Conservation (phyloP, 2,329 filamentous ascomycete species). For the Diplodia intermedia region DNA sequence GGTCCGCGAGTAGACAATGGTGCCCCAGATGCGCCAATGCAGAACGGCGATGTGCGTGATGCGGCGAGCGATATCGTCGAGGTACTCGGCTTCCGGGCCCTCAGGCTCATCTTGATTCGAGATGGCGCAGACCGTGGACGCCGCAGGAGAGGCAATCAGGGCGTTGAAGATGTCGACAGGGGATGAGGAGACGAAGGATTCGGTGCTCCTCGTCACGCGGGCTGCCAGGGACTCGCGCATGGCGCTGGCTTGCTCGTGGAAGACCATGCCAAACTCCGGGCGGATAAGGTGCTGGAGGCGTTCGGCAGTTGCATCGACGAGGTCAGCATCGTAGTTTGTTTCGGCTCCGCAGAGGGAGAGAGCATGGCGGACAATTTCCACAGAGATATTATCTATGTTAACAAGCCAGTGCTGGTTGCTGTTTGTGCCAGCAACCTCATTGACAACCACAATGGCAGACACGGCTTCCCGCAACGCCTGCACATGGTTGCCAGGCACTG, state of each 20-base stretch:
- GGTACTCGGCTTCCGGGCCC: conserved; percentile 39
- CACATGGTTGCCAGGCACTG: conserved; percentile 36
- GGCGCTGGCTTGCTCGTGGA: conserved; percentile 44
- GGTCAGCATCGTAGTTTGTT: conserved; percentile 43
- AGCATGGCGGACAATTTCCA: conserved; percentile 55
- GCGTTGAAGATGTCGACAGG: conserved; percentile 55
- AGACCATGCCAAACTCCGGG: conserved; percentile 37
- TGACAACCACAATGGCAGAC: conserved; percentile 48
- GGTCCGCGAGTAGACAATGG: conserved; percentile 68
- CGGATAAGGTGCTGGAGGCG: conserved; percentile 46
- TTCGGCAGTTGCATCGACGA: conserved; percentile 45
- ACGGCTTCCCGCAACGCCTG: conserved; percentile 45
- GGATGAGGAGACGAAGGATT: conserved; percentile 46
- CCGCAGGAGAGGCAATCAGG: conserved; percentile 42
- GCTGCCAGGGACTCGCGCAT: conserved; percentile 40
- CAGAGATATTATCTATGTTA: conserved; percentile 53
- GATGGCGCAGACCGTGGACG: neutral
- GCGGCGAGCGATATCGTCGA: conserved; percentile 75
- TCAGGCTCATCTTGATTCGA: conserved; percentile 1
- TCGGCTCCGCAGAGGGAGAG: conserved; percentile 44
- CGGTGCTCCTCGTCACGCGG: conserved; percentile 40
- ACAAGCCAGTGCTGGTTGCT: conserved; percentile 48
- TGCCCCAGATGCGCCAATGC: conserved; percentile 89
- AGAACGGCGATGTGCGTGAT: conserved; percentile 83
- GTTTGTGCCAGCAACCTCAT: conserved; percentile 35